A percentile compares a stretch with the other conserved stretches of the same genome.
Evolutionary conservation across 169 alveolate genomes (phyloP).

Genomic region (Blepharisma undulans): DNA sequence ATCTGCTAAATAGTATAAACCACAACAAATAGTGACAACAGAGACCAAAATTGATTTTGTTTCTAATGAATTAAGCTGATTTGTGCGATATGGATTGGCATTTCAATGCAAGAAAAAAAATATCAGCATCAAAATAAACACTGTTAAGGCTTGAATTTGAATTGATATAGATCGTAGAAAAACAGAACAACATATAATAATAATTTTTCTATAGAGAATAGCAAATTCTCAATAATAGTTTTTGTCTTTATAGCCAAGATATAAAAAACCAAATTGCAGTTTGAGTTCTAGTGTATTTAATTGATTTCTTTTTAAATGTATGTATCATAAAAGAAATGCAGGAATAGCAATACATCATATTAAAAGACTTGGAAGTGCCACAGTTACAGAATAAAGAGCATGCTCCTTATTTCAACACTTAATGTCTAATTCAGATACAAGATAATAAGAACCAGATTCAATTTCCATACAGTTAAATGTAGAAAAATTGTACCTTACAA

Average conservation of each 20-base stretch:
- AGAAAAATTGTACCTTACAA: not conserved
- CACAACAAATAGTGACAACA: constrained; percentile 50
- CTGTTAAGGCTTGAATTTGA: constrained; percentile 43
- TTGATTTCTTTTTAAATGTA: not conserved
- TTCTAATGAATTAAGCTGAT: constrained; percentile 38
- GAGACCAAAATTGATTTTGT: constrained; percentile 35
- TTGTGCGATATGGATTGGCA: constrained; percentile 41
- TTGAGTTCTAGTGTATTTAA: constrained; percentile 10
- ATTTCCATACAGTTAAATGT: not conserved
- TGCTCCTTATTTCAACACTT: constrained; percentile 21
- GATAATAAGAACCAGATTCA: not conserved
- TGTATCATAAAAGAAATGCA: not conserved
- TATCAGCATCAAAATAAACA: constrained; percentile 37
- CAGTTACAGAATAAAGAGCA: not conserved
- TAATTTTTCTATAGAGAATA: constrained; percentile 43
- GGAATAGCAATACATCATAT: constrained; percentile 61
- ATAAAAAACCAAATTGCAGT: constrained; percentile 52
- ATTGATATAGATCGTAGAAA: constrained; percentile 32
- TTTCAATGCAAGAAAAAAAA: constrained; percentile 29
- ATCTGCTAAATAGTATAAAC: constrained; percentile 47
- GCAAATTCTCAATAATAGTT: constrained; percentile 58
- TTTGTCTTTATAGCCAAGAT: constrained; percentile 45
- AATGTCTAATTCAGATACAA: not conserved
- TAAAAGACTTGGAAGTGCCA: constrained; percentile 44
- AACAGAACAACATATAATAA: constrained; percentile 40